Evolutionary conservation across 2,329 filamentous ascomycete species (phyloP), one percentile per base, ranked within the genome.

Genomic region (Tympanopsis confertula): DNA sequence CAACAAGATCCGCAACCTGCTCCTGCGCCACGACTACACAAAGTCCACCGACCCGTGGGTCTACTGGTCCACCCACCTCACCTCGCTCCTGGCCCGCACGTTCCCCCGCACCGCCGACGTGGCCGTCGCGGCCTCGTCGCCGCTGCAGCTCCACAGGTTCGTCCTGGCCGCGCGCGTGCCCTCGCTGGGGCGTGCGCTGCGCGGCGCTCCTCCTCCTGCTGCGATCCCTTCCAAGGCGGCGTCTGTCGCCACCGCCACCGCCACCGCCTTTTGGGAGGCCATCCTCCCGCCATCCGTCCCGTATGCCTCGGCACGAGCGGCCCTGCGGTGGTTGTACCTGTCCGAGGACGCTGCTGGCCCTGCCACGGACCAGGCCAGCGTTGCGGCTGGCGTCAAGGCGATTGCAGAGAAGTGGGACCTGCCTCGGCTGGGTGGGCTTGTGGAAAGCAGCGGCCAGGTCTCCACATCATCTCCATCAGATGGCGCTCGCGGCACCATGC

Each of bases 21-120:
- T 98, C 1, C 69, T 96, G 1, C 75, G 82, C 52, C 96, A 96
- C 55, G 89, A 96, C 62, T 98, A 94, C 57, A 89, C 87, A 38
- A 96, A 96, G 58, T 86, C 85, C 5, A 84, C 86, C 12, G 86
- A 96, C 58, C 88, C 87, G 5, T 67, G 94, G 35, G 88, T 96
- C 50, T 88, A 89, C 20, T 83, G 93, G 62, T 86, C 89, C 4
- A 82, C 86, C 1, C 86, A 96, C 53, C 77, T 96, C 40, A 82
- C 82, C 3, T 83, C 83, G 0, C 68, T 98, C 3, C 69, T 95
- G 13, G 68, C 71, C 7, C 71, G 78, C 39, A 65, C 77, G 3
- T 64, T 64, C 3, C 86, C 88, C 1, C 70, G 71, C 50, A 94
- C 87, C 0, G 73, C 84, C 2, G 91, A 98, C 56, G 88, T 96